Evolutionary conservation across 345 rosid genomes (phyloP), one percentile per base, ranked within the genome.

Genomic region (Leavenworthia alabamica): DNA sequence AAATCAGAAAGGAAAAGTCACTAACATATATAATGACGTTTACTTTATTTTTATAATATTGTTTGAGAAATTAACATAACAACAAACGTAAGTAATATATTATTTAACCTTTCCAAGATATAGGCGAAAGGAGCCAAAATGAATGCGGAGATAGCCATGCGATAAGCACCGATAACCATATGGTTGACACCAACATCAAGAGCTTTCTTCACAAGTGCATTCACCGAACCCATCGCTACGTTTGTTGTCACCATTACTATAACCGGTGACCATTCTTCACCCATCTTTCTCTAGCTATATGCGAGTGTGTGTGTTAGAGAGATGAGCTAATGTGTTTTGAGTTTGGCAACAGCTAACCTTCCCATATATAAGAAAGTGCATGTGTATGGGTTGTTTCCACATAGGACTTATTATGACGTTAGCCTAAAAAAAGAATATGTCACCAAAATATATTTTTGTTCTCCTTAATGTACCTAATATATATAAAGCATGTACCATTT

Each of bases 51-150:
- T 2, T 39, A 42, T 32, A 19, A 17, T 6, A 44, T 19, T 7
- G 14, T 23, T 11, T 32, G n/a, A n/a, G n/a, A n/a, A n/a, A n/a
- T n/a, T n/a, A n/a, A n/a, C n/a, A 24, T 33, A 42, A 23, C 2
- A 22, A 3, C 12, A 10, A 35, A 26, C 10, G 35, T 27, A 62
- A 32, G 16, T 31, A 16, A 15, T 17, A 12, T 15, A 46, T n/a
- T n/a, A n/a, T n/a, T 37, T 60, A 20, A 90, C 95, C 89, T 85
- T 70, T 87, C 97, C 64, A 71, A 74, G 32, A 83, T 54, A 66
- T 70, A 83, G 15, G 85, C 89, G 17, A 87, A 69, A 0, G 97
- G 95, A 28, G 75, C 77, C 67, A 90, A 48, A 74, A 85, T 75
- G 53, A 76, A 22, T 61, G 85, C 77, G 4, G 92, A 80, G 66